These are phyloP conservation scores for Irpex rosettiformis DNA, from an alignment of 1,284 basidiomycete species.

Conservation along the genomic window DNA sequence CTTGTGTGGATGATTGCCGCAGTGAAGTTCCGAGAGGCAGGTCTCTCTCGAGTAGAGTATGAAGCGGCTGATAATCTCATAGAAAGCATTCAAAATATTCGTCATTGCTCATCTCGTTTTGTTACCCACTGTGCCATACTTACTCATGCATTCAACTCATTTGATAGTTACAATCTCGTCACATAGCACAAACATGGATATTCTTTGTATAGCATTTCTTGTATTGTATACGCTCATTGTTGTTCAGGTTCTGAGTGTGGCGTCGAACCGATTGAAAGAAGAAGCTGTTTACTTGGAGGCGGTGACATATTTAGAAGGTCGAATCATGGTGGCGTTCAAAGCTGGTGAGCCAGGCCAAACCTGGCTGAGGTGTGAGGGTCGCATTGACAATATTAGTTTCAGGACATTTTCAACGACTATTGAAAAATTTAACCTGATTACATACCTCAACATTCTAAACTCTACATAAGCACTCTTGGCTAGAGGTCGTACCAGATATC, in stretches of 20 bases:
- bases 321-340: neutral
- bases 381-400: too few species aligned
- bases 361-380: too few species aligned
- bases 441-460: too few species aligned
- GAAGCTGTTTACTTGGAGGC: too few species aligned
- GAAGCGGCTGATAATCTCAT: neutral
- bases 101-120: neutral
- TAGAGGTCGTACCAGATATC: too few species aligned
- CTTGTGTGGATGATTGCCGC: too few species aligned
- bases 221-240: neutral
- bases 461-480: too few species aligned
- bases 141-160: neutral
- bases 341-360: too few species aligned
- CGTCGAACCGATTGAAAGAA: too few species aligned
- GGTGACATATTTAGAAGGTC: neutral
- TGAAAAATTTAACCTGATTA: too few species aligned
- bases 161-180: neutral
- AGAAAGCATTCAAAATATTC: neutral
- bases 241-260: too few species aligned
- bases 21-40: neutral
- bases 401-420: too few species aligned
- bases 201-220: neutral
- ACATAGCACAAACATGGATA: neutral
- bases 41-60: neutral
- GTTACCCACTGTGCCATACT: neutral